phyloP scores from a whole-genome alignment of 441 rosid species.

The Dalechampia spathulata region DNA sequence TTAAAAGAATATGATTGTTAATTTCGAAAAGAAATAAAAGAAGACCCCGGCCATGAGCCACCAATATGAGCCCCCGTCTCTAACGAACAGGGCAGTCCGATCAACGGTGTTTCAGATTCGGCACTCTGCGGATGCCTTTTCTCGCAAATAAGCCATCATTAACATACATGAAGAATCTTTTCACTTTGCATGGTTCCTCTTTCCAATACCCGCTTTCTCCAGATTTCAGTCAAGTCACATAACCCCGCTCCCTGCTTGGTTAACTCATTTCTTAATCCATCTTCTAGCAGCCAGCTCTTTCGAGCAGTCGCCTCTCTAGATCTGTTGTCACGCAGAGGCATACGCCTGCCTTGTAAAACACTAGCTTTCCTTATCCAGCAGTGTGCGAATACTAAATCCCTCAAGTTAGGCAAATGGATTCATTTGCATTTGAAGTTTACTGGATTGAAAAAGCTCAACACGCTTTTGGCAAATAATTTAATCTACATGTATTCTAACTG shows the following conservation, averaged over 20 bases:
- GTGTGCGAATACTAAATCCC: constrained; percentile 42
- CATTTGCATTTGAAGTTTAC: constrained; percentile 76
- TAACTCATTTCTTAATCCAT: constrained; percentile 30
- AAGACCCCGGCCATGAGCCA: too few species aligned
- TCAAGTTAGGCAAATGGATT: constrained; percentile 53
- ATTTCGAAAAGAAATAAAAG: too few species aligned
- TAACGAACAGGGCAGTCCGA: too few species aligned
- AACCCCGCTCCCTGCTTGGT: constrained; percentile 29
- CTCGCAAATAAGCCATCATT: too few species aligned
- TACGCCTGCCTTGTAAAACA: constrained; percentile 42
- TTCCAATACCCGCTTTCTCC: constrained; percentile 17
- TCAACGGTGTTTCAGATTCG: too few species aligned
- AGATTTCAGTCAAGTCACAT: constrained; percentile 21
- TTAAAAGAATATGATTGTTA: too few species aligned
- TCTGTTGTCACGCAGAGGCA: constrained; percentile 39
- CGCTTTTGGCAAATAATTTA: constrained; percentile 48
- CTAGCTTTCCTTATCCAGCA: constrained; percentile 35
- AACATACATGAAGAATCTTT: constrained; percentile 10
- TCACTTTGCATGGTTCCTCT: constrained; percentile 36
- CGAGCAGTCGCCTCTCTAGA: constrained; percentile 50
- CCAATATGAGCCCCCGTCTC: too few species aligned
- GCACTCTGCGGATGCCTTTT: too few species aligned
- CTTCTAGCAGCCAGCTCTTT: constrained; percentile 30
- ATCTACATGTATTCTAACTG: constrained; percentile 47
- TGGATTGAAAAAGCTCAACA: constrained; percentile 36